Evolutionary conservation across 2,329 filamentous ascomycete genomes (phyloP).

Genomic region (Beauveria rudraprayagi): DNA sequence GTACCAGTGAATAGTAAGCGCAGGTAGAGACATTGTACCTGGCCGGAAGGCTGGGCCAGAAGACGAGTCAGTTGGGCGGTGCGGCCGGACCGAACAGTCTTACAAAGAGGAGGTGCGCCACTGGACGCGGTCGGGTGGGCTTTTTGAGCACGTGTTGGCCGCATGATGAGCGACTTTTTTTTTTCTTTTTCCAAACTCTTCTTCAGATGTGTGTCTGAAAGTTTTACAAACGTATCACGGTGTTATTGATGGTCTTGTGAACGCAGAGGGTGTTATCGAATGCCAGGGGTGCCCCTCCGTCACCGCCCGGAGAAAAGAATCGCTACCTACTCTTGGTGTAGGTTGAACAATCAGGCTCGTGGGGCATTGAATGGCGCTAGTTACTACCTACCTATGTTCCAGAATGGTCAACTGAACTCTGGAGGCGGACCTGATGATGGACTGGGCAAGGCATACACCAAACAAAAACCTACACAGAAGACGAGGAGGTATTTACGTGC

Average conservation of each 20-base stretch:
- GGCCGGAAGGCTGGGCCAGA: not conserved
- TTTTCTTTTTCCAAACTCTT: not conserved
- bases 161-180: not conserved
- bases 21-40: not conserved
- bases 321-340: not conserved
- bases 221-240: not conserved
- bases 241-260: not conserved
- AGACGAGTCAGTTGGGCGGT: not conserved
- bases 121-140: not conserved
- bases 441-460: no score
- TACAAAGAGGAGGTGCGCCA: slow-evolving; percentile 6
- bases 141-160: not conserved
- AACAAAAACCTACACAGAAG: no score
- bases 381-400: no score
- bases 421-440: no score
- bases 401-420: no score
- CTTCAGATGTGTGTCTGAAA: not conserved
- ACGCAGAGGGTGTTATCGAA: not conserved
- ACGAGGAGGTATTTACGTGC: no score
- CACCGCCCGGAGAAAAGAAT: not conserved
- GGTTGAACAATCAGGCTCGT: no score
- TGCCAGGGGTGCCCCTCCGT: not conserved
- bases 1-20: not conserved
- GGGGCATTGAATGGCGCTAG: no score
- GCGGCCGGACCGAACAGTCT: not conserved